These are phyloP conservation scores for Mycena crocata DNA, from an alignment of 768 basidiomycete species.

Conservation along the genomic window DNA sequence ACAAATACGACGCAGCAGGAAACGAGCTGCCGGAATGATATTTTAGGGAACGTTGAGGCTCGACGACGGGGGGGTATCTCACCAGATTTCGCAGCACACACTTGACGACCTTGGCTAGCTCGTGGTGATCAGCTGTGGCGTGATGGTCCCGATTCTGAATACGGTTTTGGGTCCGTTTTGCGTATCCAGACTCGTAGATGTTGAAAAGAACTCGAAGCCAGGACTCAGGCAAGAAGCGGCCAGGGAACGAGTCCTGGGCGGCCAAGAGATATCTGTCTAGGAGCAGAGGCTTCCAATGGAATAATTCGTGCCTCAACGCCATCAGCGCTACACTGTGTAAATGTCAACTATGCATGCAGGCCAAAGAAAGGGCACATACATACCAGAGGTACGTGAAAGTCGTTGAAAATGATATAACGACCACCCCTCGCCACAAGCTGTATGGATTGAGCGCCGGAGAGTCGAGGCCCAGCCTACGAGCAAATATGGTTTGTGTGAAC, in stretches of 20 bases:
- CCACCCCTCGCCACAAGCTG: conserved; percentile 21
- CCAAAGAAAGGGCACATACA: not conserved
- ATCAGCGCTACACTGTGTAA: conserved; percentile 14
- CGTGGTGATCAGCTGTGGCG: conserved; percentile 15
- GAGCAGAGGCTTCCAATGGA: conserved; percentile 21
- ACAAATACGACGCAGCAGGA: conserved; percentile 9
- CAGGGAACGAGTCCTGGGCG: conserved; percentile 4
- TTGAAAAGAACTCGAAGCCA: conserved; percentile 20
- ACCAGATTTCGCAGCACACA: conserved; percentile 17
- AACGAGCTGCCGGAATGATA: not conserved
- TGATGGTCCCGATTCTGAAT: conserved; percentile 19
- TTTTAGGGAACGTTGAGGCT: too few relatives aligned
- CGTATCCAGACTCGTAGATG: conserved; percentile 13
- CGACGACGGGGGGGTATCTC: not conserved
- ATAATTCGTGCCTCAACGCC: conserved; percentile 15
- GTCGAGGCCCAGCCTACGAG: conserved; percentile 9
- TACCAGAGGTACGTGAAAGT: conserved; percentile 16
- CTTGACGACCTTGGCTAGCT: conserved; percentile 10
- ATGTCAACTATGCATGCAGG: not conserved
- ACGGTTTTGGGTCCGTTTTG: conserved; percentile 16
- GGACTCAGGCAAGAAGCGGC: conserved; percentile 13
- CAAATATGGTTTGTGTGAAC: conserved; percentile 19
- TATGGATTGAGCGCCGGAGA: conserved; percentile 23
- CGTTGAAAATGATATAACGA: conserved; percentile 15
- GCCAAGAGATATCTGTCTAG: conserved; percentile 4